Evolutionary conservation across 2,329 filamentous ascomycete species (phyloP).

Genomic region (Coniella lustricola): DNA sequence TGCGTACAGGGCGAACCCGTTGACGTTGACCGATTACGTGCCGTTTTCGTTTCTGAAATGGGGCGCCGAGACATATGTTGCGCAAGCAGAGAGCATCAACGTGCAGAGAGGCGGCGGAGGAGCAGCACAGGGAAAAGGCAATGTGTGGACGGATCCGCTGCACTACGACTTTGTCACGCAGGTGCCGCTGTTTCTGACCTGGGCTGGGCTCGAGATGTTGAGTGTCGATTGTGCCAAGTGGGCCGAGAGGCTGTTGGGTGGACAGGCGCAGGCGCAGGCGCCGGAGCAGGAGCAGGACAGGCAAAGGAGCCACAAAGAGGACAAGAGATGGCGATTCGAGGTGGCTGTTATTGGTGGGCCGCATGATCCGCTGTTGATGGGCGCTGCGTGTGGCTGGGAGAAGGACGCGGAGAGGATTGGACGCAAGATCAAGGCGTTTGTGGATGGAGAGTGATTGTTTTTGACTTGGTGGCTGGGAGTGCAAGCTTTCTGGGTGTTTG

Average conservation of each 20-base stretch:
- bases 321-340: constrained; percentile 21
- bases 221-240: constrained; percentile 31
- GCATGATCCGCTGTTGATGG: constrained; percentile 37
- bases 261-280: constrained; percentile 24
- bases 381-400: constrained; percentile 32
- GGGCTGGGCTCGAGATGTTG: constrained; percentile 34
- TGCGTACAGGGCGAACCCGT: background rate
- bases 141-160: constrained; percentile 29
- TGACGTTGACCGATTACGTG: constrained; percentile 6
- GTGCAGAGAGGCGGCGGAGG: too few relatives aligned
- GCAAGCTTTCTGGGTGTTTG: too few relatives aligned
- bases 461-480: too few relatives aligned
- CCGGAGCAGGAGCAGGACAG: constrained; percentile 22
- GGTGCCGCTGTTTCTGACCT: constrained; percentile 34
- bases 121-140: constrained; percentile 16
- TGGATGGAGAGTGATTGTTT: background rate
- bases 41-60: constrained; percentile 23
- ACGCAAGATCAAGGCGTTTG: constrained; percentile 5
- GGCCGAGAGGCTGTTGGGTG: constrained; percentile 31
- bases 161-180: constrained; percentile 30
- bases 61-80: constrained; percentile 32
- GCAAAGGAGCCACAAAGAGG: background rate
- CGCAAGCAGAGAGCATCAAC: background rate
- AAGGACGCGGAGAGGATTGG: constrained; percentile 12
- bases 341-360: constrained; percentile 31